Evolutionary conservation across 2,329 filamentous ascomycete genomes (phyloP).

Genomic region (Ophiostoma fasciatum): DNA sequence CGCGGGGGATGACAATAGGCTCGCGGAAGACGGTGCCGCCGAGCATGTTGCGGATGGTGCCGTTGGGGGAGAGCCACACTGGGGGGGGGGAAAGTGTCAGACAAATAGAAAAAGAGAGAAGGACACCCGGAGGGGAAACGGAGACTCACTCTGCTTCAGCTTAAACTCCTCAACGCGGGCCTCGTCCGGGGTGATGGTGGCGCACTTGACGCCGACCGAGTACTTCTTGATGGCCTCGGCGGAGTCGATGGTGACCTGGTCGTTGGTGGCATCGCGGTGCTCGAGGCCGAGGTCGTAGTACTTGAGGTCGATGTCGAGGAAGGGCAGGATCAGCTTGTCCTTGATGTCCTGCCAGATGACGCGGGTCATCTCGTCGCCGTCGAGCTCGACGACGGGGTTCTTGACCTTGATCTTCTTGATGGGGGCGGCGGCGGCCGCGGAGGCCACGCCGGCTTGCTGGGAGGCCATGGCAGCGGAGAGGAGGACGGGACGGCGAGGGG

Average conservation of each 20-base stretch:
- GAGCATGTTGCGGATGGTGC: slow-evolving; percentile 60
- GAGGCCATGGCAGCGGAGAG: slow-evolving; percentile 35
- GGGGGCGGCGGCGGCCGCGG: slow-evolving; percentile 8
- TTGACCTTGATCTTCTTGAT: slow-evolving; percentile 92
- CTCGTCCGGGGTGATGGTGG: slow-evolving; percentile 97
- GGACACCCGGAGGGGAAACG: neutral
- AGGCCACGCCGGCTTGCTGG: slow-evolving; percentile 8
- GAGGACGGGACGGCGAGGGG: slow-evolving; percentile 3
- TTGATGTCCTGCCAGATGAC: slow-evolving; percentile 99
- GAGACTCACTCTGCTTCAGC: slow-evolving; percentile 76
- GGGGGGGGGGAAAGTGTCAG: slow-evolving; percentile 1
- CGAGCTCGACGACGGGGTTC: slow-evolving; percentile 96
- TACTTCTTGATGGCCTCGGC: slow-evolving; percentile 99
- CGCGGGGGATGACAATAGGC: slow-evolving; percentile 88
- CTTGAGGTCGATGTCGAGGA: slow-evolving; percentile 95
- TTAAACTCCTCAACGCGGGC: slow-evolving; percentile 94
- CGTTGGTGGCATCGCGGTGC: slow-evolving; percentile 91
- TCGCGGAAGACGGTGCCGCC: slow-evolving; percentile 98
- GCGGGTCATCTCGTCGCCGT: slow-evolving; percentile 91
- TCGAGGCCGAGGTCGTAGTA: slow-evolving; percentile 91
- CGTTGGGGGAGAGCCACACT: slow-evolving; percentile 99
- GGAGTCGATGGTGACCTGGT: slow-evolving; percentile 88
- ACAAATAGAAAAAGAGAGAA: slow-evolving; percentile 3
- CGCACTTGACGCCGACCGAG: slow-evolving; percentile 96
- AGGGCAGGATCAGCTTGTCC: slow-evolving; percentile 94